These are phyloP conservation scores for Candida insectorum DNA, from an alignment of 805 yeast species.

Conservation along the genomic window DNA sequence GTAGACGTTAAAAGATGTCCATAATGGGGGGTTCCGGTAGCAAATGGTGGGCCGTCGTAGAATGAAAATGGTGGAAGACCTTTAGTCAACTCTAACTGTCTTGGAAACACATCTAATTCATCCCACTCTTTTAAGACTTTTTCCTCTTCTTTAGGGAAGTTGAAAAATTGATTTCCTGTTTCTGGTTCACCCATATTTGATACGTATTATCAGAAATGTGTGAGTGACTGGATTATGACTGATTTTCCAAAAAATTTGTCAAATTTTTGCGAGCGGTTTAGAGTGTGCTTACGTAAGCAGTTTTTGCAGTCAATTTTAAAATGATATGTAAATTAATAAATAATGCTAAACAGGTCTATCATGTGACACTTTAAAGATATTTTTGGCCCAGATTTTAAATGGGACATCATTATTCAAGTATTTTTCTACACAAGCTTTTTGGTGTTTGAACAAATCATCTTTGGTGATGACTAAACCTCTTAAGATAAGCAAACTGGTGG, in stretches of 20 bases:
- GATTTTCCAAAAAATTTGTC: conserved; percentile 2
- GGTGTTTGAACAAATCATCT: too few species aligned
- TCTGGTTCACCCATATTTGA: conserved; percentile 18
- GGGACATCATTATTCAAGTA: too few species aligned
- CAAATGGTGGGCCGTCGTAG: conserved; percentile 99
- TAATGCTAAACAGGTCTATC: too few species aligned
- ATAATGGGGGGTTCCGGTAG: conserved; percentile 98
- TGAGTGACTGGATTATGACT: conserved; percentile 3
- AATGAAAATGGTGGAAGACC: conserved; percentile 87
- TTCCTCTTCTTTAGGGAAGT: conserved; percentile 89
- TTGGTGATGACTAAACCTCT: too few species aligned
- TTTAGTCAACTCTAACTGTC: conserved; percentile 75
- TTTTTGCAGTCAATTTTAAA: too few species aligned
- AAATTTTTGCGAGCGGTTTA: too few species aligned
- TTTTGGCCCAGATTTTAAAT: too few species aligned
- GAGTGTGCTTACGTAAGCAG: too few species aligned
- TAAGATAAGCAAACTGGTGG: conserved; percentile 37
- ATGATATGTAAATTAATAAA: too few species aligned
- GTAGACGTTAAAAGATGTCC: conserved; percentile 98
- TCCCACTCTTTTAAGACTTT: conserved; percentile 78
- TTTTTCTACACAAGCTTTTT: too few species aligned
- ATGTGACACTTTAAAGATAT: too few species aligned
- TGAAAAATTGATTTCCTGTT: conserved; percentile 33
- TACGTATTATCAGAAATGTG: not conserved
- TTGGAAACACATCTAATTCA: conserved; percentile 91